Base-by-base conservation (phyloP, 148 eudicot genomes). In the Simmondsia chinensis region DNA sequence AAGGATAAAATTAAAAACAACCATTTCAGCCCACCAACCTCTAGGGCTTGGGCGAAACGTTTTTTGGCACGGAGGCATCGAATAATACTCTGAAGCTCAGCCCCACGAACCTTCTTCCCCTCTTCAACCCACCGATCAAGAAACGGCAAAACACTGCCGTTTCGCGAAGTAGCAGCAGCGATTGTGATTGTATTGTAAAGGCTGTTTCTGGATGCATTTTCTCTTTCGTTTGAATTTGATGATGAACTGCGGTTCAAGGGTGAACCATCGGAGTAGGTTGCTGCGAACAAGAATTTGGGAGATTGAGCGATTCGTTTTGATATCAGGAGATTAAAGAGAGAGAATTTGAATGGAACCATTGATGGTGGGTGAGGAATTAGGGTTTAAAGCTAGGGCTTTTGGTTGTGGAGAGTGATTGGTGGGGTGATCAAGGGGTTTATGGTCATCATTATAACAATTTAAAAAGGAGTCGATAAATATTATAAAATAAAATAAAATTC, bases 41-140 rank as follows among this genome's bases (percentile, higher is more conserved):
- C 61, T 12, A 70, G 80, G 35, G 80, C 80, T 20, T 66, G 75
- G 46, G 58, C 21, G 48, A 46, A 62, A 20, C 80, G 71, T 14
- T 52, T 36, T 22, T 68, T 64, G 35, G 60, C 32, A 10, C 80
- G 80, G 10, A 74, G 72, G 9, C 49, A 39, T 3, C 76, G 75
- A 20, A 74, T 45, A 29, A 70, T 54, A 37, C 56, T 43, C 13
- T 52, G 75, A 12, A 74, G 47, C 54, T 70, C 66, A 16, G 44
- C 12, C 5, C 30, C 39, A 0, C 22, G 18, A 14, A 70, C 39
- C 16, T 45, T 20, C 19, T 67, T 41, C 15, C 80, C 80, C 57
- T 65, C 60, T 12, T 47, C 21, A 9, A 61, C 68, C 80, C 80
- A 74, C 17, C 66, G 48, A 17, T 74, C 69, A 56, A 74, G 68